Base-by-base conservation (phyloP, 176 grass and related monocot species). In the Aegilops bicornis region DNA sequence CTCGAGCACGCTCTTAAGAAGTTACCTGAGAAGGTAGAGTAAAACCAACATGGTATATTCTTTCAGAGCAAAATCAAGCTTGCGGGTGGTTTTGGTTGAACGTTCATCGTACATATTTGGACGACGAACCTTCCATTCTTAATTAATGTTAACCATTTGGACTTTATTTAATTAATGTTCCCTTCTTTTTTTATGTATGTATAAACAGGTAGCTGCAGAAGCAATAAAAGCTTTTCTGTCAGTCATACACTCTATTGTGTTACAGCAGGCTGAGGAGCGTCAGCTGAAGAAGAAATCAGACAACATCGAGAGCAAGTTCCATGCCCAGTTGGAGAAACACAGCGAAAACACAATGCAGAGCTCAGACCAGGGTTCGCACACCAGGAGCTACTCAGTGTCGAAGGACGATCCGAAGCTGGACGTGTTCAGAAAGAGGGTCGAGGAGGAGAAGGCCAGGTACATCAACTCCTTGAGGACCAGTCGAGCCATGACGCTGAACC, bases 371-470 rank as follows among this genome's bases (percentile, higher is more conserved):
- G 39, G 60, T 87, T 65, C 71, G 66, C 73, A 87, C 7, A 56
- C 60, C 66, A 85, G 78, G 91, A 72, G 83, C 5, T 79, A 85
- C 67, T 84, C 72, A 5, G 89, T 64, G 30, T 86, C 85, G 19
- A 90, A 86, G 68, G 88, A 93, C 56, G 75, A 77, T 25, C 40
- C 42, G 10, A 99, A 97, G 83, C 81, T 99, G 27, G 92, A 99
- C 7, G 76, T 86, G 14, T 88, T 97, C 20, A 91, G 81, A 77
- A 99, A 94, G 84, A 83, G 77, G 66, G 92, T 91, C 5, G 83
- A 94, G 88, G 97, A 99, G 86, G 97, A 91, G 81, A 96, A 89
- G 67, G 72, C 84, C 15, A 94, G 87, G 86, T 99, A 99, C 88
- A 80, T 97, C 62, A 88, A 79, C 83, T 97, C 94, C 3, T 69